These are phyloP conservation scores for Clarkia xantiana DNA, from an alignment of 345 rosid genomes.

Conservation along the genomic window DNA sequence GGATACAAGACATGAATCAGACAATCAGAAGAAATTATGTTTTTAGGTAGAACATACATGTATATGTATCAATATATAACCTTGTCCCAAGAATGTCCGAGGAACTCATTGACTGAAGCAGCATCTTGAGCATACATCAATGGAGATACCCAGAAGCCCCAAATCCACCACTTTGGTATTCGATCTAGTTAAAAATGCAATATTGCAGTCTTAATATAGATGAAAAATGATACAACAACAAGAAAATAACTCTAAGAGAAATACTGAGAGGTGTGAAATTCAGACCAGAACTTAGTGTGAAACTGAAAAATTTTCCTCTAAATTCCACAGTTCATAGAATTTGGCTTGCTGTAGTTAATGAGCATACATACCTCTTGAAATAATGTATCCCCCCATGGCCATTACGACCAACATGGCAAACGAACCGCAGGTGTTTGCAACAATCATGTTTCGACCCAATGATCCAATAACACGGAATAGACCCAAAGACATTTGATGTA, in stretches of 20 bases:
- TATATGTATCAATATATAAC: conserved; percentile 18
- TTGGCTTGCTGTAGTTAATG: conserved; percentile 6
- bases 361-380: conserved; percentile 57
- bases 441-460: conserved; percentile 86
- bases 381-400: conserved; percentile 93
- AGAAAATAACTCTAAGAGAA: too few relatives aligned
- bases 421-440: conserved; percentile 94
- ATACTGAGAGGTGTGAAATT: too few relatives aligned
- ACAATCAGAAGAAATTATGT: neutral
- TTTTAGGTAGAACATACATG: neutral
- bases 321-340: too few relatives aligned
- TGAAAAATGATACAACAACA: too few relatives aligned
- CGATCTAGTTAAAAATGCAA: conserved; percentile 24
- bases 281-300: too few relatives aligned
- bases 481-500: conserved; percentile 88
- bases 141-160: conserved; percentile 99
- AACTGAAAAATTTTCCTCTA: too few relatives aligned
- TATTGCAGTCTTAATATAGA: too few relatives aligned
- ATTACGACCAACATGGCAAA: conserved; percentile 95
- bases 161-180: conserved; percentile 93
- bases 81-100: conserved; percentile 84
- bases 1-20: conserved; percentile 10
- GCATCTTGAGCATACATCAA: conserved; percentile 96
- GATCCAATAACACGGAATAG: conserved; percentile 98
- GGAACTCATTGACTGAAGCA: conserved; percentile 90